phyloP scores from a whole-genome alignment of 2,329 filamentous ascomycete species.

The Fusarium algeriense region DNA sequence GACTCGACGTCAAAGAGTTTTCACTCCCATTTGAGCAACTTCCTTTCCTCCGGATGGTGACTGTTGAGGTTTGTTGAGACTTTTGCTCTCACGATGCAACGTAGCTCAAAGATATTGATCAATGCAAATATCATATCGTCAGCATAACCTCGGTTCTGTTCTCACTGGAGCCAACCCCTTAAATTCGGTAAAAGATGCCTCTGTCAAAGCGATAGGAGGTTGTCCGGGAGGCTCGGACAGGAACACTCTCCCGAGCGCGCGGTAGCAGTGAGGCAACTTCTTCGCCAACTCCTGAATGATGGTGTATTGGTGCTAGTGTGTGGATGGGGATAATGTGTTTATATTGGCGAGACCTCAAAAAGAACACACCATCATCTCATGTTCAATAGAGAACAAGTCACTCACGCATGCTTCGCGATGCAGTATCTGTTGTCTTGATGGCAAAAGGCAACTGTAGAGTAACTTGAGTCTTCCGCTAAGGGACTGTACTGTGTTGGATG shows the following conservation, averaged over 20 bases:
- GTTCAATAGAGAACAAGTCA: background rate
- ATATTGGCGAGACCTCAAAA: background rate
- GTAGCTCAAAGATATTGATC: slow-evolving; percentile 4
- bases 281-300: background rate
- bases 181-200: background rate
- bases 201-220: background rate
- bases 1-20: slow-evolving; percentile 6
- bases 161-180: background rate
- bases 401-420: background rate
- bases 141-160: slow-evolving; percentile 36
- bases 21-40: slow-evolving; percentile 30
- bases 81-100: slow-evolving; percentile 20
- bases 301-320: too few species aligned
- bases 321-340: background rate
- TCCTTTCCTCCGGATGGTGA: slow-evolving; percentile 40
- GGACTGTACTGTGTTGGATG: background rate
- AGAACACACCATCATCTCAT: background rate
- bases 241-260: background rate
- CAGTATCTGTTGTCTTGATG: background rate
- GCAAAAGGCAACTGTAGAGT: too few species aligned
- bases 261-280: background rate
- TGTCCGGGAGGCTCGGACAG: background rate
- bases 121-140: background rate
- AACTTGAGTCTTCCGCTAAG: too few species aligned
- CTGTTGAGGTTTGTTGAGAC: slow-evolving; percentile 12